Evolutionary conservation across 1,139 yeast genomes (phyloP).

Genomic region (Yamadazyma sp.): DNA sequence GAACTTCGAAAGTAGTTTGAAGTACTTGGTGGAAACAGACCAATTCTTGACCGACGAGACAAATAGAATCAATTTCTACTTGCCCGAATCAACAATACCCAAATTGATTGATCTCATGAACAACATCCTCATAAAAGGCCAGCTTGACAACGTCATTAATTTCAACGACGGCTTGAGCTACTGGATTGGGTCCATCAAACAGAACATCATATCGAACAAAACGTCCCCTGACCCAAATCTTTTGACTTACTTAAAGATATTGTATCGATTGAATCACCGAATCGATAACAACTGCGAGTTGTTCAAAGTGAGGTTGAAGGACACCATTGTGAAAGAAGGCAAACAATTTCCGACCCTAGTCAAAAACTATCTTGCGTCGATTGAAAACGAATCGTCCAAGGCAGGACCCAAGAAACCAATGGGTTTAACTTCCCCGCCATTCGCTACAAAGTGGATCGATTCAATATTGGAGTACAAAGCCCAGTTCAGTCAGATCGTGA

Average conservation of each 20-base stretch:
- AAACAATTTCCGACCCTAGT: constrained; percentile 28
- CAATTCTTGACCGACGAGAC: constrained; percentile 61
- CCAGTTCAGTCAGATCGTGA: constrained; percentile 51
- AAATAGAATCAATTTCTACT: constrained; percentile 51
- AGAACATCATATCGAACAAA: constrained; percentile 4
- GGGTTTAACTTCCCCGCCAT: constrained; percentile 19
- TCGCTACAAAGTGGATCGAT: constrained; percentile 73
- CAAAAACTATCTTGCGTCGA: constrained; percentile 18
- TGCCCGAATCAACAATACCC: constrained; percentile 55
- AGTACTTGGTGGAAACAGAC: constrained; percentile 55
- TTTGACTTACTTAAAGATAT: constrained; percentile 30
- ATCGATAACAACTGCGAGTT: constrained; percentile 55
- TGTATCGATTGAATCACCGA: constrained; percentile 53
- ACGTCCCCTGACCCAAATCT: constrained; percentile 14
- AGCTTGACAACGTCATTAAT: constrained; percentile 37
- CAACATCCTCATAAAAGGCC: constrained; percentile 60
- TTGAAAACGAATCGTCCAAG: constrained; percentile 10
- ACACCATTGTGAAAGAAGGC: constrained; percentile 46
- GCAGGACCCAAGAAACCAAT: constrained; percentile 3
- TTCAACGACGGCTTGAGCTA: constrained; percentile 13
- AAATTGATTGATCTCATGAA: constrained; percentile 59
- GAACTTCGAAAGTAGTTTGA: constrained; percentile 14
- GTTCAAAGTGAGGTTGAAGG: constrained; percentile 50
- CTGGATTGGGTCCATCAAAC: constrained; percentile 13
- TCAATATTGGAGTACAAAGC: constrained; percentile 53